Evolutionary conservation across 1,139 yeast species (phyloP).

Genomic region (Saccharomyces hybrid): DNA sequence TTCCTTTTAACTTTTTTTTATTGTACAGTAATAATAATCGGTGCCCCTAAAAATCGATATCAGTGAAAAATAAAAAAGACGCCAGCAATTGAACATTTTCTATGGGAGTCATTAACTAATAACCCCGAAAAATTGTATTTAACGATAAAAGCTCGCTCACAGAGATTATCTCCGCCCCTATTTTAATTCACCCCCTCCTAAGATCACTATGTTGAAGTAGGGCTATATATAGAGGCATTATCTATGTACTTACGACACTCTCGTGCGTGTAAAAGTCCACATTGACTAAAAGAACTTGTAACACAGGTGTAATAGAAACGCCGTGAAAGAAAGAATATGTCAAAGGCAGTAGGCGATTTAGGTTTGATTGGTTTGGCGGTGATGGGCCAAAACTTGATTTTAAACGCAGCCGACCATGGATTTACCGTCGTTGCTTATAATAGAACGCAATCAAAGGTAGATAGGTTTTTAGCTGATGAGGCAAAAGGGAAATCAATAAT

Average conservation of each 20-base stretch:
- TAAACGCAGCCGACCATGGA: conserved; percentile 98
- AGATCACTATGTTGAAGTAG: neutral
- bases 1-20: neutral
- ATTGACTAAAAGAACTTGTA: neutral
- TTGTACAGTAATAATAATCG: too few relatives aligned
- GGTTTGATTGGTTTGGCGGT: conserved; percentile 99
- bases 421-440: conserved; percentile 95
- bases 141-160: neutral
- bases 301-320: neutral
- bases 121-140: neutral
- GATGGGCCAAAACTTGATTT: conserved; percentile 98
- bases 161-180: neutral
- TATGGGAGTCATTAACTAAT: neutral
- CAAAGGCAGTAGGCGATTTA: conserved; percentile 48
- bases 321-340: neutral
- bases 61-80: neutral
- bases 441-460: conserved; percentile 95
- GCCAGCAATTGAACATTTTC: neutral
- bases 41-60: neutral
- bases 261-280: neutral
- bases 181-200: neutral
- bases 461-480: conserved; percentile 84
- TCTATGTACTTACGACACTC: neutral
- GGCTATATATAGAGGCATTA: neutral
- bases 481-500: conserved; percentile 94